These are phyloP conservation scores for Mucor lusitanicus DNA, from an alignment of 371 early-diverging fungal genomes.

Conservation along the genomic window DNA sequence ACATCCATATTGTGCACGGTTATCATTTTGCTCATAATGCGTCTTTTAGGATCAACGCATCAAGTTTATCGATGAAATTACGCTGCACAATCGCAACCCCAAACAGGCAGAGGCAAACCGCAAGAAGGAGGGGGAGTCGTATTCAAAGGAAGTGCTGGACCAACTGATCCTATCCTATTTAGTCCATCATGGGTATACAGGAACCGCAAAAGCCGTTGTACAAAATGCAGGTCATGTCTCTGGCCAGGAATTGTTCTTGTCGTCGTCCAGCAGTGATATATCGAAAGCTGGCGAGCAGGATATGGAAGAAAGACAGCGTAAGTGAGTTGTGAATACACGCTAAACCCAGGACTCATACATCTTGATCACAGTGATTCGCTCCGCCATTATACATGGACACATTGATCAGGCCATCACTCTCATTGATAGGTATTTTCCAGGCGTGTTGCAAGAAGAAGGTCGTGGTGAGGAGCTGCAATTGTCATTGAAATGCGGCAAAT, in stretches of 20 bases:
- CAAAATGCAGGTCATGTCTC: constrained; percentile 16
- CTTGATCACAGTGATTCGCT: constrained; percentile 57
- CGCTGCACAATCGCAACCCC: neutral
- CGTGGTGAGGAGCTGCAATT: constrained; percentile 60
- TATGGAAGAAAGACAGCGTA: constrained; percentile 36
- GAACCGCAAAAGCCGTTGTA: constrained; percentile 67
- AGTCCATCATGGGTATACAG: constrained; percentile 76
- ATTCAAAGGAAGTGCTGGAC: constrained; percentile 35
- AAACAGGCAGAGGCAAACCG: neutral
- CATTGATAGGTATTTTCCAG: constrained; percentile 65
- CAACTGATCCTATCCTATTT: constrained; percentile 75
- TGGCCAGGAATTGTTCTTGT: constrained; percentile 10
- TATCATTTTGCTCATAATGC: neutral
- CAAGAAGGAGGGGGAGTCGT: neutral
- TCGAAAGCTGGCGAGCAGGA: constrained; percentile 25
- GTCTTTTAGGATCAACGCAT: constrained; percentile 5
- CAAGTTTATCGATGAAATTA: constrained; percentile 7
- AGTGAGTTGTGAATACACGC: neutral
- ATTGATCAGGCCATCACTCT: constrained; percentile 73
- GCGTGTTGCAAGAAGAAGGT: constrained; percentile 47
- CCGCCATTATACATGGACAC: constrained; percentile 66
- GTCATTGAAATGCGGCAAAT: constrained; percentile 80
- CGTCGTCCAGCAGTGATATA: constrained; percentile 8
- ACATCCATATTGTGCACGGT: neutral
- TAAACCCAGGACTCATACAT: no score